Evolutionary conservation across 2,329 filamentous ascomycete species (phyloP).

Genomic region (Diaporthe vaccinii): DNA sequence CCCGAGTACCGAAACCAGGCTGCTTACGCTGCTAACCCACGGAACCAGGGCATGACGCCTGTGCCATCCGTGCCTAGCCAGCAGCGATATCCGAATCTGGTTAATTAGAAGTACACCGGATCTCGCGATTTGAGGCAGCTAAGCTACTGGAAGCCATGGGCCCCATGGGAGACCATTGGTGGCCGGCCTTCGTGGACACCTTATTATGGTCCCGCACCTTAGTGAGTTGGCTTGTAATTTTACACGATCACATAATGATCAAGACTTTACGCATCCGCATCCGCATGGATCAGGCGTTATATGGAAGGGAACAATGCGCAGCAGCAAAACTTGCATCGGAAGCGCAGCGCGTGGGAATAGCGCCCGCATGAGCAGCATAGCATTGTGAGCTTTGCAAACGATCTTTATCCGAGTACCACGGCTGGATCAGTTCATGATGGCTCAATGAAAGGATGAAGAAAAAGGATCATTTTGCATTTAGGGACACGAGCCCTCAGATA

Average conservation of each 20-base stretch:
- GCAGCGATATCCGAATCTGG: conserved; percentile 38
- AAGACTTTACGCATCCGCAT: conserved; percentile 4
- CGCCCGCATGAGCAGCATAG: conserved; percentile 17
- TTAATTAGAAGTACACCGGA: conserved; percentile 28
- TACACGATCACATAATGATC: conserved; percentile 11
- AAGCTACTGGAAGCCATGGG: background rate
- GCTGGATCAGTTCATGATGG: conserved; percentile 14
- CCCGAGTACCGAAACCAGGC: conserved; percentile 65
- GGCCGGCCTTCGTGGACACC: background rate
- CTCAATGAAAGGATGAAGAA: conserved; percentile 15
- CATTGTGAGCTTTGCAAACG: conserved; percentile 15
- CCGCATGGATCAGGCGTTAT: conserved; percentile 23
- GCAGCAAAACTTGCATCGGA: conserved; percentile 22
- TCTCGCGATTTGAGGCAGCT: conserved; percentile 17
- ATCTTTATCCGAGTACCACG: conserved; percentile 10
- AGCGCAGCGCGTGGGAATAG: background rate
- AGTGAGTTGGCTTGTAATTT: conserved; percentile 17
- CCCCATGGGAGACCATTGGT: background rate
- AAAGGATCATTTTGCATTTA: background rate
- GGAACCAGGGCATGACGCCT: conserved; percentile 30
- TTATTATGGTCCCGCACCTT: background rate
- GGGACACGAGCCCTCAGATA: conserved; percentile 8
- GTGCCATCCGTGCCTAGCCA: conserved; percentile 30
- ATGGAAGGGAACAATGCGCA: conserved; percentile 4
- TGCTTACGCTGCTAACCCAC: conserved; percentile 25